Base-by-base conservation (phyloP, 2,329 filamentous ascomycete species). In the Aspergillus ustus region DNA sequence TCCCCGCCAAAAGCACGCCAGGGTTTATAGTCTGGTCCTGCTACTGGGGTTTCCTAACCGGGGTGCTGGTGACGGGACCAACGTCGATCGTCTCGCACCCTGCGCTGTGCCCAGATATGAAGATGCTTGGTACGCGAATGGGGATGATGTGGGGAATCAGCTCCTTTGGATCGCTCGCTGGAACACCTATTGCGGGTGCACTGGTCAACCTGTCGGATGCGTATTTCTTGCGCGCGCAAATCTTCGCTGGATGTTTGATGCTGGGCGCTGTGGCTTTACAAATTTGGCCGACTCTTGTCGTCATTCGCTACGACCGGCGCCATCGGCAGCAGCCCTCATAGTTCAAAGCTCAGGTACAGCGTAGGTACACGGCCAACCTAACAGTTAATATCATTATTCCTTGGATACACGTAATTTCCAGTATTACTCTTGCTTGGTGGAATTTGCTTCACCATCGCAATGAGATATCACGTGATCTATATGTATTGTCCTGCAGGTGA, bases 61-160 rank as follows among this genome's bases (percentile, higher is more conserved):
- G 72, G 2, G 69, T 73, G 3, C 59, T 73, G 11, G 72, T 74
- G 3, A 74, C 72, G 1, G 72, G 63, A 7, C 72, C 72, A 7
- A 72, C 70, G 0, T 69, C 70, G 0, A 74, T 76, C 8, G 63
- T 73, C 57, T 70, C 69, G 0, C 72, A 74, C 57, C 72, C 71
- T 11, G 65, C 70, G 1, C 69, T 73, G 46, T 73, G 69, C 45
- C 66, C 69, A 0, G 67, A 71, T 37, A 31, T 66, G 4, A 70
- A 69, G 15, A 72, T 65, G 55, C 67, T 71, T 15, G 72, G 72
- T 1, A 74, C 72, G 17, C 63, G 72, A 0, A 66, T 74, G 61
- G 72, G 72, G 4, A 75, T 75, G 72, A 74, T 74, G 72, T 75
- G 71, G 72, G 71, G 71, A 3, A 73, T 74, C 19, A 71, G 70